A percentile compares a stretch with the other conserved stretches of the same genome.
Conservation (phyloP, 129 eudicot species). For the Mikania micrantha region DNA sequence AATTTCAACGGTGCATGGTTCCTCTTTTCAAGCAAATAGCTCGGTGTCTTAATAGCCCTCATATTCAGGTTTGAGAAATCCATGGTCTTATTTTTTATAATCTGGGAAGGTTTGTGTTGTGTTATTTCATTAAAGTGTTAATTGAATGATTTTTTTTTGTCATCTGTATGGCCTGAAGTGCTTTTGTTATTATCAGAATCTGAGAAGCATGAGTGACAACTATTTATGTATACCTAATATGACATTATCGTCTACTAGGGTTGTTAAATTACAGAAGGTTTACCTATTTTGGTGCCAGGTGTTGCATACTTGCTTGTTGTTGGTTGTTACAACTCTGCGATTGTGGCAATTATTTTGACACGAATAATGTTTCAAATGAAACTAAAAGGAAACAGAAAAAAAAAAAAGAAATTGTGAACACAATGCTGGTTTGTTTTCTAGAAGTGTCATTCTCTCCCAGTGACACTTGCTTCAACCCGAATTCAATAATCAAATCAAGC, state of each 20-base stretch:
- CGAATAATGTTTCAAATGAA: neutral
- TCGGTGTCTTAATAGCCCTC: constrained; percentile 69
- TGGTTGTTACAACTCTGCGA: neutral
- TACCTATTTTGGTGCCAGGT: neutral
- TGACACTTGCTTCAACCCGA: neutral
- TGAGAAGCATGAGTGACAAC: no score
- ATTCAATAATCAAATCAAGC: neutral
- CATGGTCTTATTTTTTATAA: neutral
- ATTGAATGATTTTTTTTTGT: neutral
- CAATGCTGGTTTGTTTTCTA: neutral
- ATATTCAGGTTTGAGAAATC: constrained; percentile 52
- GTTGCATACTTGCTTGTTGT: neutral
- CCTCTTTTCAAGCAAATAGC: constrained; percentile 72
- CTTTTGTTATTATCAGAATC: neutral
- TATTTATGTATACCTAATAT: neutral
- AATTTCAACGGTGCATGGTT: constrained; percentile 70
- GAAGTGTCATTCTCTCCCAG: neutral
- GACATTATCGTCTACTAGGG: neutral
- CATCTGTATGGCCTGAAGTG: neutral
- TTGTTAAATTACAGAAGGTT: neutral
- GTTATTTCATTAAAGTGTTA: neutral
- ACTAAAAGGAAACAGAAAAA: neutral
- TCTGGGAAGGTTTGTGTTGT: neutral
- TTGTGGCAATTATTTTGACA: neutral
- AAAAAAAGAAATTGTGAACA: no score